Conservation (phyloP, 768 basidiomycete genomes). For the Leccinum fibrillosum region DNA sequence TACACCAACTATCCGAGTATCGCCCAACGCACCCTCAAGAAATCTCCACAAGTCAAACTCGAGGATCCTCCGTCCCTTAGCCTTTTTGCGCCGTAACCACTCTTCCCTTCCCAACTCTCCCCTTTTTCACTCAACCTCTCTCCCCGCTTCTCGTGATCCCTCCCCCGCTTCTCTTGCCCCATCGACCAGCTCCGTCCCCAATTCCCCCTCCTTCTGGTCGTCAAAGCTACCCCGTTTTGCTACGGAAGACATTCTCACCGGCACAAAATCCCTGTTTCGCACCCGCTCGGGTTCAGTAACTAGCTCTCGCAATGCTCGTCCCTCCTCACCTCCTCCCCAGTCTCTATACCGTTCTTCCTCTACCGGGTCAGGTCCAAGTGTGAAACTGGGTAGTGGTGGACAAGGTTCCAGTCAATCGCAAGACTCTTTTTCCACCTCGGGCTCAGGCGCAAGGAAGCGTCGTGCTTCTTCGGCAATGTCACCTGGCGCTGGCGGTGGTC, state of each 20-base stretch:
- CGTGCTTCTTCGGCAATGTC: conserved; percentile 19
- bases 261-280: conserved; percentile 31
- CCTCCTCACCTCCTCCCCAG: conserved; percentile 17
- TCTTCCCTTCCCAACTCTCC: conserved; percentile 12
- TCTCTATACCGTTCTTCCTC: conserved; percentile 21
- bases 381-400: background rate
- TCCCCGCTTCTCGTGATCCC: conserved; percentile 8
- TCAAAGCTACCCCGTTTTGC: conserved; percentile 18
- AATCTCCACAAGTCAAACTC: conserved; percentile 6
- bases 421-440: background rate
- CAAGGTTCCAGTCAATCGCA: background rate
- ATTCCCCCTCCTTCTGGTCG: conserved; percentile 9
- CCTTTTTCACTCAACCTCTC: conserved; percentile 9
- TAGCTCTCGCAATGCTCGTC: background rate
- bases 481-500: conserved; percentile 30
- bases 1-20: conserved; percentile 20
- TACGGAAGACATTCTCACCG: conserved; percentile 30
- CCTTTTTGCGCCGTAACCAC: conserved; percentile 18
- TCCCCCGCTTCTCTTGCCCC: conserved; percentile 14
- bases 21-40: background rate
- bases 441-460: conserved; percentile 13
- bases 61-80: conserved; percentile 21
- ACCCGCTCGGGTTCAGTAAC: conserved; percentile 17
- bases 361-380: conserved; percentile 10
- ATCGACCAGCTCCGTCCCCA: conserved; percentile 14